Base-by-base conservation (phyloP, 768 basidiomycete genomes). In the Boletellus ananiceps region DNA sequence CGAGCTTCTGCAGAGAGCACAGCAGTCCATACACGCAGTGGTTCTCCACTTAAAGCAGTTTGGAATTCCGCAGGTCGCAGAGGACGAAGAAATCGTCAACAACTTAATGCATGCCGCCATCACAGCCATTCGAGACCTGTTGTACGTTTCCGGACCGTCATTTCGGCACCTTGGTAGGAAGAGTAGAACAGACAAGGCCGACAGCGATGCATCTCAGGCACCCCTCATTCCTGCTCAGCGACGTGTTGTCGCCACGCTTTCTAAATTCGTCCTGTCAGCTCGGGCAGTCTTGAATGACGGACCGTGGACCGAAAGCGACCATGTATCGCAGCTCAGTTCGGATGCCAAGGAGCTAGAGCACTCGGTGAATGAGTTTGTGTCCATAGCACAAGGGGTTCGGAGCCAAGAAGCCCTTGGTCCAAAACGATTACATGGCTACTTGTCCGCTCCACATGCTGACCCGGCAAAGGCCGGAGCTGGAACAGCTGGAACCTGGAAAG, bases 231-330 rank as follows among this genome's bases (percentile, higher is more conserved):
- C 85, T 2, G 82, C 83, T 1, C 88, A 90, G 52, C 76, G 89
- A 45, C 88, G 88, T 50, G 83, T 92, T 16, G 86, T 90, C 4
- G 88, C 90, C 0, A 92, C 90, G 0, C 75, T 94, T 4, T 93
- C 90, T 33, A 86, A 93, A 62, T 80, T 96, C 25, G 85, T 94
- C 31, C 76, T 94, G 2, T 90, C 88, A 9, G 83, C 88, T 1
- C 83, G 93, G 23, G 92, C 93, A 2, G 82, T 88, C 63, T 74
- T 84, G 3, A 80, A 75, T 44, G 57, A 66, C 46, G 68, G 57
- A 2, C 62, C 66, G 0, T 64, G 66, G 68, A 57, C 33, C 12
- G 21, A 35, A 9, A 50, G 23, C 19, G 58, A 64, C 21, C 51
- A 44, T 15, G 55, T 67, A 4, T 56, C 52, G 3, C 79, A 86